Percentiles rank a stretch among this genome's conserved stretches.
Evolutionary conservation across 163 green algal genomes (phyloP).

Genomic region (Scenedesmus sp.): DNA sequence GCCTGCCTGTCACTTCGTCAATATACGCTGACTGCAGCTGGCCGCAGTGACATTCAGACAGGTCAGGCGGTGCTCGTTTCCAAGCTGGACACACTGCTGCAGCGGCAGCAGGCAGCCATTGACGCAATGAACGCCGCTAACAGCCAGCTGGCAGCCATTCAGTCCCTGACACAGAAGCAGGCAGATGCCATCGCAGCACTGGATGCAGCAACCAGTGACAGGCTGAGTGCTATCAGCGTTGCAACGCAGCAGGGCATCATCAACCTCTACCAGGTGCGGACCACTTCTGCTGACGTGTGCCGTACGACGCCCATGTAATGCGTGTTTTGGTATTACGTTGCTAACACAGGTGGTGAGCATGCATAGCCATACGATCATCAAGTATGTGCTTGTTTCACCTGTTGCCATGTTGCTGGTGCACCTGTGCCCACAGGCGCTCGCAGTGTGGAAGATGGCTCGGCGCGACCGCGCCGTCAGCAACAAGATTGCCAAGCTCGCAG

Average conservation of each 20-base stretch:
- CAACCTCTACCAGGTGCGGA: constrained; percentile 60
- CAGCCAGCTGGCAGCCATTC: constrained; percentile 57
- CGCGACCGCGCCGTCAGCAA: constrained; percentile 55
- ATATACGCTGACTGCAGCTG: constrained; percentile 22
- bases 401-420: background rate
- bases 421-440: constrained; percentile 60
- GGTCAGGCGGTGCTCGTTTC: constrained; percentile 65
- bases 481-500: constrained; percentile 66
- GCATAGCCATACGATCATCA: background rate
- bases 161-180: constrained; percentile 63
- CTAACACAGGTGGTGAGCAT: background rate
- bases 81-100: constrained; percentile 64
- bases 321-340: no score
- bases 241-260: constrained; percentile 74
- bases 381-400: background rate
- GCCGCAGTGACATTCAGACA: constrained; percentile 33
- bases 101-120: constrained; percentile 77
- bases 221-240: constrained; percentile 68
- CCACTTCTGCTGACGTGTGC: no score
- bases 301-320: no score
- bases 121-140: constrained; percentile 57
- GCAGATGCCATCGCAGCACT: constrained; percentile 63
- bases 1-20: background rate
- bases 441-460: constrained; percentile 77
- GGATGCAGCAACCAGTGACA: constrained; percentile 61